phyloP scores from a whole-genome alignment of 2,329 filamentous ascomycete genomes.

The Talaromyces sp. region DNA sequence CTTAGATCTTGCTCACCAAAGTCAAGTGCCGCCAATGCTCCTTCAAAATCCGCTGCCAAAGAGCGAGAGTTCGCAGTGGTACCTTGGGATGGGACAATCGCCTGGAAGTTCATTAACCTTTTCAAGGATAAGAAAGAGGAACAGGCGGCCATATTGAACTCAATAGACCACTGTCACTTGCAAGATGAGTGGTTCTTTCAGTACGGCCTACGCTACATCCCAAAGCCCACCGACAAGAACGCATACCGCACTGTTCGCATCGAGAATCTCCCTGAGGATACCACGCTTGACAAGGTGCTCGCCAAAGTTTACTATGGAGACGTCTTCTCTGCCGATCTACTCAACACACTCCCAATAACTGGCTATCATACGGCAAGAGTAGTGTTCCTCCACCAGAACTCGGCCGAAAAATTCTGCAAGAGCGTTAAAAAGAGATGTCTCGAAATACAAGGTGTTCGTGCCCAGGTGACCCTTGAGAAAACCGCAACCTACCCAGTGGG shows the following conservation, averaged over 20 bases:
- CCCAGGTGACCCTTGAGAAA: conserved; percentile 9
- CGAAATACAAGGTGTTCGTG: conserved; percentile 15
- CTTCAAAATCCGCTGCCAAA: background rate
- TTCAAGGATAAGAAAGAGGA: conserved; percentile 23
- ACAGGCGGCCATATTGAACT: conserved; percentile 15
- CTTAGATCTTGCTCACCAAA: background rate
- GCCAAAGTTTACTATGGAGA: conserved; percentile 21
- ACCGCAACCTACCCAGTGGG: conserved; percentile 13
- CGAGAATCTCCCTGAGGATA: conserved; percentile 22
- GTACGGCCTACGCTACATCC: conserved; percentile 30
- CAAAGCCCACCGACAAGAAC: conserved; percentile 20
- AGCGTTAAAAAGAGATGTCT: conserved; percentile 18
- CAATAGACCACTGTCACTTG: conserved; percentile 13
- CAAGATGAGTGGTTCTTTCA: conserved; percentile 25
- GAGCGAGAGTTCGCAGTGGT: background rate
- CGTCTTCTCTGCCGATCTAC: conserved; percentile 26
- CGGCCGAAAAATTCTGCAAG: conserved; percentile 22
- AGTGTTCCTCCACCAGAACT: conserved; percentile 24
- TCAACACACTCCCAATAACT: conserved; percentile 25
- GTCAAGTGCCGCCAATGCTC: background rate
- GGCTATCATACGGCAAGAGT: conserved; percentile 29
- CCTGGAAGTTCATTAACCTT: conserved; percentile 16
- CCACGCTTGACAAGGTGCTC: conserved; percentile 24
- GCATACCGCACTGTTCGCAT: conserved; percentile 28
- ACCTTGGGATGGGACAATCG: conserved; percentile 14